Conservation (phyloP, 805 yeast species). For the Pichia phayaonensis region DNA sequence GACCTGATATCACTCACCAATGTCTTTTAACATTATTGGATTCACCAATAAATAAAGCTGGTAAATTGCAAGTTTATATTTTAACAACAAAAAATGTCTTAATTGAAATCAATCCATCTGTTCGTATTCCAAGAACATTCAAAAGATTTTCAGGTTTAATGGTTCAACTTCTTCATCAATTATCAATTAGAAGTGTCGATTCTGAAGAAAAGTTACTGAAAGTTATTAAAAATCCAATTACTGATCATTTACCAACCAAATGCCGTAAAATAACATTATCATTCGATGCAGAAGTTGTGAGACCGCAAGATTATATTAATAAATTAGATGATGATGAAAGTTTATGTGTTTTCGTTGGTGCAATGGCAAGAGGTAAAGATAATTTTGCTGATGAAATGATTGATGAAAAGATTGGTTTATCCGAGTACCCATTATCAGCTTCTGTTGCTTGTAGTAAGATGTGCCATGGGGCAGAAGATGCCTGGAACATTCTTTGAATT, state of each 20-base stretch:
- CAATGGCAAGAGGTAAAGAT: constrained; percentile 98
- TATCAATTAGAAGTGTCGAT: constrained; percentile 89
- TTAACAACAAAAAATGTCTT: constrained; percentile 93
- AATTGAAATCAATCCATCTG: constrained; percentile 92
- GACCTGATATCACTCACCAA: constrained; percentile 99
- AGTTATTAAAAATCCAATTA: constrained; percentile 94
- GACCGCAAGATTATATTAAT: constrained; percentile 81
- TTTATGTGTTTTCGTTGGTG: constrained; percentile 96
- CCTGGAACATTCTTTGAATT: constrained; percentile 68
- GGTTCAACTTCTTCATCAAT: constrained; percentile 92
- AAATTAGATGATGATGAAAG: constrained; percentile 84
- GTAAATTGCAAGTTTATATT: constrained; percentile 90
- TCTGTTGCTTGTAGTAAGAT: constrained; percentile 97
- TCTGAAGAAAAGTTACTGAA: constrained; percentile 89
- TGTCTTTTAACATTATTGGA: constrained; percentile 89
- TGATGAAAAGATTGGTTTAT: constrained; percentile 92
- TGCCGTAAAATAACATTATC: constrained; percentile 91
- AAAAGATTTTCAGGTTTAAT: constrained; percentile 95
- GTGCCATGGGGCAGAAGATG: constrained; percentile 98
- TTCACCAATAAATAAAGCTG: constrained; percentile 98
- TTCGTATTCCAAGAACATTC: constrained; percentile 96
- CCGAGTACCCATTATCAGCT: constrained; percentile 92
- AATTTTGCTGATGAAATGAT: constrained; percentile 95
- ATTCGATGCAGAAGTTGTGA: constrained; percentile 80
- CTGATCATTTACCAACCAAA: constrained; percentile 93